These are phyloP conservation scores for Conringia planisiliqua DNA, from an alignment of 345 rosid species.

Conservation along the genomic window DNA sequence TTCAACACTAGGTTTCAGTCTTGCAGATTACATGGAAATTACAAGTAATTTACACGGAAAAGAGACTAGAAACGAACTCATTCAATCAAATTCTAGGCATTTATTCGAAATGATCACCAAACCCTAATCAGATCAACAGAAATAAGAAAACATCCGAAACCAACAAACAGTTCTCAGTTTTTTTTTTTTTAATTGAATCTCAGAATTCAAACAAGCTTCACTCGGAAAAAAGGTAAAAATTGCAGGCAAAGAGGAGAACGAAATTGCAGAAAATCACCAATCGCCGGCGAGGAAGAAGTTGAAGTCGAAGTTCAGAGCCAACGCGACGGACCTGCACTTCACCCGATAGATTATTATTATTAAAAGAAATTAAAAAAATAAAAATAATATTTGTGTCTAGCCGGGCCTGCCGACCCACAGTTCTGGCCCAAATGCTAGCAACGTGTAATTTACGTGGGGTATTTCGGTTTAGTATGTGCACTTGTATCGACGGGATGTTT, in stretches of 20 bases:
- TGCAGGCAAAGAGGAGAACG: not conserved
- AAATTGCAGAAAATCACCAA: constrained; percentile 18
- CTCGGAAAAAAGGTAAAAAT: not conserved
- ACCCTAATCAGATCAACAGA: constrained; percentile 26
- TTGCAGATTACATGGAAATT: constrained; percentile 7
- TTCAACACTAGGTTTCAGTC: constrained; percentile 13
- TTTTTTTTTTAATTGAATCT: not conserved
- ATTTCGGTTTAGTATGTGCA: not conserved
- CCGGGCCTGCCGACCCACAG: constrained; percentile 16
- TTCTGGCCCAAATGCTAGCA: constrained; percentile 12
- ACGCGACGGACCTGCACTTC: constrained; percentile 19
- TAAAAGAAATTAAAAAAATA: not conserved
- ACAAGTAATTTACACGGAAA: not conserved
- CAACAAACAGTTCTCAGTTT: not conserved
- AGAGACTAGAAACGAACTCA: not conserved
- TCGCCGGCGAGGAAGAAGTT: constrained; percentile 25
- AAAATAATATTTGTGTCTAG: not conserved
- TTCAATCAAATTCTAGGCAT: not conserved
- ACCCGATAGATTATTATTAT: constrained; percentile 2
- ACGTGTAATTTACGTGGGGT: not conserved
- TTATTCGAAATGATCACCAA: not conserved
- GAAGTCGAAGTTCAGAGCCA: constrained; percentile 18
- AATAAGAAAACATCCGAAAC: constrained; percentile 4
- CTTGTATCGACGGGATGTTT: too few species aligned
- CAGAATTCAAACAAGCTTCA: not conserved